Percentiles rank a stretch among this genome's conserved stretches.
Evolutionary conservation across 2,329 filamentous ascomycete species (phyloP).

Genomic region (Aspergillus fumigatiaffinis): DNA sequence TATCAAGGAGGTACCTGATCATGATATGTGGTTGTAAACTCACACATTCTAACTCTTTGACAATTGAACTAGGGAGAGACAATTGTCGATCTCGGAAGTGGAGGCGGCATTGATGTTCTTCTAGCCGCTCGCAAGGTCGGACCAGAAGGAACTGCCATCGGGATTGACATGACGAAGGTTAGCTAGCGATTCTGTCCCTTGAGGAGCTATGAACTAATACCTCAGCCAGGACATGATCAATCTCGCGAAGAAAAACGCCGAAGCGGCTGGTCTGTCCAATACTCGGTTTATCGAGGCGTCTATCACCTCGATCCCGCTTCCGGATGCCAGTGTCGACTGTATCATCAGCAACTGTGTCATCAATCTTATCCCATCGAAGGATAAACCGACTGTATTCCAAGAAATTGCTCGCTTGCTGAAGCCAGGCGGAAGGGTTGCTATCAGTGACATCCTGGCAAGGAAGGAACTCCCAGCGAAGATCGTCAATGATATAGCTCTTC

Average conservation of each 20-base stretch:
- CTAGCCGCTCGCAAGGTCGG: slow-evolving; percentile 45
- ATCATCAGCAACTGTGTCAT: slow-evolving; percentile 63
- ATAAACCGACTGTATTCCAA: slow-evolving; percentile 53
- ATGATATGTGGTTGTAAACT: no score
- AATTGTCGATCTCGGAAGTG: slow-evolving; percentile 55
- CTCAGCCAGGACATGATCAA: slow-evolving; percentile 51
- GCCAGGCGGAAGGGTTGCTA: slow-evolving; percentile 54
- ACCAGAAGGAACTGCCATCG: slow-evolving; percentile 52
- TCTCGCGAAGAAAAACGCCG: slow-evolving; percentile 46
- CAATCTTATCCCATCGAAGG: slow-evolving; percentile 52
- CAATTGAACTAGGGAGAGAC: slow-evolving; percentile 47
- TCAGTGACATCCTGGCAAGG: slow-evolving; percentile 57
- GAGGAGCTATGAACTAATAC: background rate
- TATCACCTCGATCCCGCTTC: slow-evolving; percentile 51
- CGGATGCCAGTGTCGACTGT: slow-evolving; percentile 47
- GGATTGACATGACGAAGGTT: slow-evolving; percentile 59
- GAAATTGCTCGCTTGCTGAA: slow-evolving; percentile 59
- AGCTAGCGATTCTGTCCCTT: slow-evolving; percentile 25
- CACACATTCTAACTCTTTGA: no score
- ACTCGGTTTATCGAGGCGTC: slow-evolving; percentile 48
- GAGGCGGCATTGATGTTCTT: slow-evolving; percentile 59
- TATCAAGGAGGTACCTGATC: slow-evolving; percentile 38
- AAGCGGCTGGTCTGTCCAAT: slow-evolving; percentile 41
- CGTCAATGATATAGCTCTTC: slow-evolving; percentile 48
- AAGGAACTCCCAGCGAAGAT: slow-evolving; percentile 48